Evolutionary conservation across 176 grass and related monocot genomes (phyloP), one percentile per base, ranked within the genome.

Genomic region (Triticum turgidum): DNA sequence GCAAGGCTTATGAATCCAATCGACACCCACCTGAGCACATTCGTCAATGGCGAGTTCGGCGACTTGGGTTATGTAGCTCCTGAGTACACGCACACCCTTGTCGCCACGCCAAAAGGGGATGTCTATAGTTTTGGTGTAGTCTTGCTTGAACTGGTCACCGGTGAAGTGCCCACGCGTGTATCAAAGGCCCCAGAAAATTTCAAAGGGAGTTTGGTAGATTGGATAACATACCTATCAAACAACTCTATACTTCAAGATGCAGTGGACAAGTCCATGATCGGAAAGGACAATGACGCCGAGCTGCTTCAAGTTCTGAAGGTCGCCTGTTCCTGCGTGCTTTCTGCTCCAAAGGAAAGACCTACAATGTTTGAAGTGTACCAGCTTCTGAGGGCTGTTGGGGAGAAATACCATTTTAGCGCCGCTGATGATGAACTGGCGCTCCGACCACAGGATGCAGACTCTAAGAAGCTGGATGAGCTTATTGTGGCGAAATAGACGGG

Each of bases 1-100:
- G 96, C 96, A 78, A 90, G 92, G 91, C 93, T 95, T 67, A 98
- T 98, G 96, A 98, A 98, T 91, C 91, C 93, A 14, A 84, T 98
- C 37, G 93, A 98, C 70, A 98, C 96, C 32, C 96, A 95, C 88
- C 87, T 96, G 25, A 98, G 93, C 77, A 98, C 96, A 68, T 96
- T 98, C 42, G 88, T 96, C 32, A 94, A 92, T 14, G 93, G 93
- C 45, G 93, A 98, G 89, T 98, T 98, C 77, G 96, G 96, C 21
- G 96, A 98, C 79, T 59, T 98, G 30, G 96, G 93, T 1, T 98
- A 98, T 77, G 93, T 98, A 34, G 96, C 96, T 51, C 96, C 96
- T 6, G 96, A 95, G 79, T 98, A 98, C 42, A 51, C 90, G 21
- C 87, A 73, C 10, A 98, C 96, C 6, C 94, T 98, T 66, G 96